These are phyloP conservation scores for Xylaria sp. DNA, from an alignment of 2,329 filamentous ascomycete genomes.

Conservation along the genomic window DNA sequence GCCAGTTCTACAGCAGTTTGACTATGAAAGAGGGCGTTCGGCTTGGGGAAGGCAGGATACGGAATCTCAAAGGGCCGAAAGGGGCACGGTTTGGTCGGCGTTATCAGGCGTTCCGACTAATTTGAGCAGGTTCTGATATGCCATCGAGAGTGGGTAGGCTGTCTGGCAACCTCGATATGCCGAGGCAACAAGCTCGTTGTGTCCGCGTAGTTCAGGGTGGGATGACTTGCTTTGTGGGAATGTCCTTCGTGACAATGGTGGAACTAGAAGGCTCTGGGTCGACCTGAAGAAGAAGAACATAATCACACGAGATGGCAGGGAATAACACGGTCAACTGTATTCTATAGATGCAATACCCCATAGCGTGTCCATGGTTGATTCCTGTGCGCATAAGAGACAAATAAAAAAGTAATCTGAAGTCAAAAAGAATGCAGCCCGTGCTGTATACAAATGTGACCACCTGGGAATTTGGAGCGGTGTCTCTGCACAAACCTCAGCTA, in stretches of 20 bases:
- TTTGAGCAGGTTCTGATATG: not conserved
- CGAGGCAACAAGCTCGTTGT: not conserved
- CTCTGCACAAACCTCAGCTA: too few relatives aligned
- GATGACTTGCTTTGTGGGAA: slow-evolving; percentile 4
- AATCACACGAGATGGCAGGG: not conserved
- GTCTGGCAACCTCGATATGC: not conserved
- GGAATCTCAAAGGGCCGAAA: not conserved
- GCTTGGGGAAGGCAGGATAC: not conserved
- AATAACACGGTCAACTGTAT: slow-evolving; percentile 4
- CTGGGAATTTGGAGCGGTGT: too few relatives aligned
- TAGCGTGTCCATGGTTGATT: not conserved
- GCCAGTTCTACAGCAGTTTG: not conserved
- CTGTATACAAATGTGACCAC: too few relatives aligned
- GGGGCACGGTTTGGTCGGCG: slow-evolving; percentile 10
- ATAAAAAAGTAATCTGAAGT: not conserved
- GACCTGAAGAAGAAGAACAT: not conserved
- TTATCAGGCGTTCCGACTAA: slow-evolving; percentile 6
- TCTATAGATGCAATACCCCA: slow-evolving; percentile 12
- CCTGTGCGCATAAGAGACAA: slow-evolving; percentile 3
- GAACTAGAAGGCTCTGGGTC: slow-evolving; percentile 4
- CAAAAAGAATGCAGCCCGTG: not conserved
- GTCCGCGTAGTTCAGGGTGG: not conserved
- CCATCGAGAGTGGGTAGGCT: not conserved
- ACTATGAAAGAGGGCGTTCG: not conserved
- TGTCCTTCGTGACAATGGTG: not conserved